phyloP scores from a whole-genome alignment of 169 alveolate species.

The Cryptosporidium muris region DNA sequence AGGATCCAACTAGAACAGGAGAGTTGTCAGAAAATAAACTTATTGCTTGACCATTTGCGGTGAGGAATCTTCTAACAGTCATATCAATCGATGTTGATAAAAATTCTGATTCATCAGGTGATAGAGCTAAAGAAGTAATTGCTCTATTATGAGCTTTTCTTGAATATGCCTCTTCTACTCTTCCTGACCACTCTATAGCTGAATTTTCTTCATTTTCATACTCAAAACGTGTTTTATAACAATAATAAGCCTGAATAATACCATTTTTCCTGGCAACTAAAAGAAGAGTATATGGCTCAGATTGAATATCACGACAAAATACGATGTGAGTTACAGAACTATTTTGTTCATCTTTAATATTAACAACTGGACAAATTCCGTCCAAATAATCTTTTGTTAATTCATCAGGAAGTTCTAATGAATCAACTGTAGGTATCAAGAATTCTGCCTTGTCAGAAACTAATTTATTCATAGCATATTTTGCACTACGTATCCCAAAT shows the following conservation, averaged over 20 bases:
- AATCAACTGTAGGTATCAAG: constrained; percentile 25
- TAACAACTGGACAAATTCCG: constrained; percentile 59
- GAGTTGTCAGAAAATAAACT: constrained; percentile 85
- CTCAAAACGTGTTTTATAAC: constrained; percentile 76
- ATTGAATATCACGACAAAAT: constrained; percentile 80
- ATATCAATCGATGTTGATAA: constrained; percentile 84
- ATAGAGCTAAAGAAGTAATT: constrained; percentile 82
- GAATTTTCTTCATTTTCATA: constrained; percentile 22
- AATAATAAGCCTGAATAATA: constrained; percentile 76
- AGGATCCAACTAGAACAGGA: constrained; percentile 81
- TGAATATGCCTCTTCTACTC: constrained; percentile 74
- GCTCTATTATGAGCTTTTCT: constrained; percentile 77
- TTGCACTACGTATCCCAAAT: constrained; percentile 42
- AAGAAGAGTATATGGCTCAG: constrained; percentile 79
- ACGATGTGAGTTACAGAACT: constrained; percentile 82
- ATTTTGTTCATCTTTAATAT: constrained; percentile 72
- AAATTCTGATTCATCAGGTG: constrained; percentile 81
- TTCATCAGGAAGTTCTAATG: constrained; percentile 13
- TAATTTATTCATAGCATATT: constrained; percentile 7
- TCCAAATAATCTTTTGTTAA: constrained; percentile 5
- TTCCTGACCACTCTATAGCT: constrained; percentile 75
- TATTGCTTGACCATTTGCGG: constrained; percentile 81
- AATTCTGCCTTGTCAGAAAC: constrained; percentile 9
- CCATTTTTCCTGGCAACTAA: constrained; percentile 88
- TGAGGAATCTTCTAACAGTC: constrained; percentile 86